phyloP scores from a whole-genome alignment of 805 yeast species.

The Candida arabinofermentans region DNA sequence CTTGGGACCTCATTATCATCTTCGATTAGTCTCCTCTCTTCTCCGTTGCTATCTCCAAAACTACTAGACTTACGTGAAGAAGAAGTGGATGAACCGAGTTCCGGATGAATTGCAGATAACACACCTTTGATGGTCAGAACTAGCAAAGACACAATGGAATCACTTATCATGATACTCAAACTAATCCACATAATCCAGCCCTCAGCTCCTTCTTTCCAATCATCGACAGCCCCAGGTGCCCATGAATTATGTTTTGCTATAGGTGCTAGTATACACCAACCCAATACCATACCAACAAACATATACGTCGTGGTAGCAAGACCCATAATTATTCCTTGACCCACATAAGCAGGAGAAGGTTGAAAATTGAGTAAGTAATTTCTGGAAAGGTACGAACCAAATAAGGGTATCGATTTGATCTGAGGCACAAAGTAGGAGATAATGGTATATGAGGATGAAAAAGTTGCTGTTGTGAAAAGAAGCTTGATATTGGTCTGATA shows the following conservation, averaged over 20 bases:
- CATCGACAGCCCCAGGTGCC: constrained; percentile 88
- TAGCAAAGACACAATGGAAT: constrained; percentile 75
- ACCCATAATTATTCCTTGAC: constrained; percentile 98
- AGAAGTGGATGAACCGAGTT: neutral
- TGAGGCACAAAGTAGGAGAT: constrained; percentile 70
- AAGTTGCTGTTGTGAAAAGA: constrained; percentile 53
- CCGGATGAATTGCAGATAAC: neutral
- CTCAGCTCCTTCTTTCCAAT: constrained; percentile 91
- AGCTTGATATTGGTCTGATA: constrained; percentile 59
- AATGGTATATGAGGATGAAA: constrained; percentile 72
- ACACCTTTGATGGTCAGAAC: constrained; percentile 52
- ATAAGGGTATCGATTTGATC: constrained; percentile 65
- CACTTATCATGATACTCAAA: constrained; percentile 90
- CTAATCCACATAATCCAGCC: constrained; percentile 98
- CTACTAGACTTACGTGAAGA: neutral
- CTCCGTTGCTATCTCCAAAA: constrained; percentile 2
- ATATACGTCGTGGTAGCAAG: constrained; percentile 84
- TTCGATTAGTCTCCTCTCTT: constrained; percentile 6
- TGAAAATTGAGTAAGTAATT: constrained; percentile 82
- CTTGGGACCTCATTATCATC: constrained; percentile 12
- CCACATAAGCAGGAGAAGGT: constrained; percentile 95
- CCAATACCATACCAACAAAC: constrained; percentile 84
- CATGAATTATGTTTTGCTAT: constrained; percentile 64
- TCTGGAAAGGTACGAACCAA: constrained; percentile 61
- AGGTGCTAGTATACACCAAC: constrained; percentile 93